phyloP scores from a whole-genome alignment of 148 eudicot species.

The Bassia scoparia region DNA sequence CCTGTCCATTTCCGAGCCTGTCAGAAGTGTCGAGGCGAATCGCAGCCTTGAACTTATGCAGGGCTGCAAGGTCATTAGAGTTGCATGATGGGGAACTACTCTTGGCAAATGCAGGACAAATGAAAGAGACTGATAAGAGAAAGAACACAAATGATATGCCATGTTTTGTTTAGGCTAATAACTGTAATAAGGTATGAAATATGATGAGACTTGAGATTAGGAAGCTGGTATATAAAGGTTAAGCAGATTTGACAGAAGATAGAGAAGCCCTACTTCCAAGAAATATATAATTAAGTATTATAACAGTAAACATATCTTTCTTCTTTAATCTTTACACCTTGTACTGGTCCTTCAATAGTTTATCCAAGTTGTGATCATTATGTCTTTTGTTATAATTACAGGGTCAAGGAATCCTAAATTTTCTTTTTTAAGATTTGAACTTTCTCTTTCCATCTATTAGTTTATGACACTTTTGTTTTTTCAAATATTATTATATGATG shows the following conservation, averaged over 20 bases:
- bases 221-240: slow-evolving; percentile 10
- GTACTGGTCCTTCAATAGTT: not conserved
- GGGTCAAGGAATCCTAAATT: slow-evolving; percentile 20
- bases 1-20: slow-evolving; percentile 47
- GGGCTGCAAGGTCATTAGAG: slow-evolving; percentile 39
- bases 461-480: not conserved
- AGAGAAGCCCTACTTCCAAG: not conserved
- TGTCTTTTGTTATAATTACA: slow-evolving; percentile 13
- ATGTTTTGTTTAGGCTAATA: slow-evolving; percentile 14
- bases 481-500: too few relatives aligned
- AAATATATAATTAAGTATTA: slow-evolving; percentile 7
- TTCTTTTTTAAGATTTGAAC: not conserved
- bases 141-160: slow-evolving; percentile 15
- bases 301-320: slow-evolving; percentile 5
- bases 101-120: slow-evolving; percentile 7
- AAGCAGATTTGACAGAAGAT: slow-evolving; percentile 8
- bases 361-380: not conserved
- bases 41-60: slow-evolving; percentile 34
- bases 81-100: slow-evolving; percentile 28
- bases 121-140: slow-evolving; percentile 17
- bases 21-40: slow-evolving; percentile 38
- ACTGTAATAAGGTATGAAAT: not conserved
- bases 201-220: slow-evolving; percentile 10
- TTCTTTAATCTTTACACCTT: slow-evolving; percentile 9
- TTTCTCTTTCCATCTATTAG: not conserved